Conservation (phyloP, 1,139 yeast genomes). For the Blastobotrys buckinghamii region DNA sequence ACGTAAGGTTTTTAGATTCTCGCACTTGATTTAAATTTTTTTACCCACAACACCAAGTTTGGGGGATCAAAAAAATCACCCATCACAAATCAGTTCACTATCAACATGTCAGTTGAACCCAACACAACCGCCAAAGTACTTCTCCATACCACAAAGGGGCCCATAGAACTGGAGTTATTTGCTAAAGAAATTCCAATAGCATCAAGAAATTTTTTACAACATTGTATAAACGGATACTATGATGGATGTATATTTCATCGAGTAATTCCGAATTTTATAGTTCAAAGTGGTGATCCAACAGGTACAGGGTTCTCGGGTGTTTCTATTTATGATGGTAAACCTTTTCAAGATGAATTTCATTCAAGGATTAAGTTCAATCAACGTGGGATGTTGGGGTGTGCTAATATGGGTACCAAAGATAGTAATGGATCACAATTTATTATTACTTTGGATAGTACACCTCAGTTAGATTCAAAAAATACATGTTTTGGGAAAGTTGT, state of each 20-base stretch:
- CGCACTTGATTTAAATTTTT: no score
- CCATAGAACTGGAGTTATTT: constrained; percentile 58
- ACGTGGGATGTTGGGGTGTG: constrained; percentile 54
- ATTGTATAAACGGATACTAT: constrained; percentile 43
- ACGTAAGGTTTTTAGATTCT: no score
- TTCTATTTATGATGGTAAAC: constrained; percentile 26
- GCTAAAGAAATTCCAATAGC: constrained; percentile 62
- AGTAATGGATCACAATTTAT: constrained; percentile 46
- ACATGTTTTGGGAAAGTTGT: constrained; percentile 60
- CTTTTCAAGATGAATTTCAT: constrained; percentile 45
- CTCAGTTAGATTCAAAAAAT: constrained; percentile 41
- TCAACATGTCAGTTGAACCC: constrained; percentile 40
- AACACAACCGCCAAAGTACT: constrained; percentile 55
- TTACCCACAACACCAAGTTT: no score
- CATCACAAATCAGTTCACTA: no score
- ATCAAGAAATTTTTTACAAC: constrained; percentile 43
- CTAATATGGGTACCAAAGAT: constrained; percentile 32
- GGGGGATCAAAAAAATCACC: no score
- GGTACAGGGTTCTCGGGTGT: constrained; percentile 34
- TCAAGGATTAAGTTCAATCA: constrained; percentile 47
- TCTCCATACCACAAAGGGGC: constrained; percentile 55
- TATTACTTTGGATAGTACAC: constrained; percentile 44
- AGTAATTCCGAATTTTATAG: constrained; percentile 36
- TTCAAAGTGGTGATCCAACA: constrained; percentile 39
- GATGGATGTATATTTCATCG: constrained; percentile 40